Evolutionary conservation across 2,329 filamentous ascomycete genomes (phyloP), one percentile per base, ranked within the genome.

Genomic region (Chalaropsis thielavioides): DNA sequence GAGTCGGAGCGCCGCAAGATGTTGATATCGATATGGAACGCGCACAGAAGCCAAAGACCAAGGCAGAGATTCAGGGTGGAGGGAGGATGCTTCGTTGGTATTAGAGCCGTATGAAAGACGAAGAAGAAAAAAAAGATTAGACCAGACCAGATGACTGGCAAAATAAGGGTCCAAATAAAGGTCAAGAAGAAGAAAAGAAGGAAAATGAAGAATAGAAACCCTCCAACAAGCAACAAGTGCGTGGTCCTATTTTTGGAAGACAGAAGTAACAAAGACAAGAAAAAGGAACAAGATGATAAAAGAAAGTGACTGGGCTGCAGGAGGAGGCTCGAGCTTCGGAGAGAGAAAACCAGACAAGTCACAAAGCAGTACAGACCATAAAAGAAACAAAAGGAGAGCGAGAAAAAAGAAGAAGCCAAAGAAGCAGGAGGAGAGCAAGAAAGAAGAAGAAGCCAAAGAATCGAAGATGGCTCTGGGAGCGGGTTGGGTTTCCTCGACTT

Each of bases 171-270:
- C 1, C 46, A 19, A 27, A 24, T 51, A 3, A 17, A 51, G 24
- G 46, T 51, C n/a, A 19, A 51, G 19, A 62, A 44, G 41, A 62
- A 56, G n/a, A 61, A 61, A 65, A 62, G 59, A 46, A 58, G 59
- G 46, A 65, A 63, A 63, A 43, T 56, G 35, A 43, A 17, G 10
- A 35, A 46, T 27, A 40, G 66, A 51, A 46, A 56, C n/a, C 22
- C 22, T 13, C 22, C 41, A 60, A 59, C 6, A 1, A 38, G 35
- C 35, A 38, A 38, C 35, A 61, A 63, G 46, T 51, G 19, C 10
- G 24, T 24, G 19, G 19, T 38, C 35, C 46, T 51, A 24, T 51
- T 51, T 51, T 51, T 51, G 19, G 46, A 65, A 44, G 44, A 62
- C 17, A 22, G 62, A 27, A 54, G 64, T 59, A 35, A 59, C 22